phyloP scores from a whole-genome alignment of 495 filamentous ascomycete species.

The Paragyromitra xinjiangensis region DNA sequence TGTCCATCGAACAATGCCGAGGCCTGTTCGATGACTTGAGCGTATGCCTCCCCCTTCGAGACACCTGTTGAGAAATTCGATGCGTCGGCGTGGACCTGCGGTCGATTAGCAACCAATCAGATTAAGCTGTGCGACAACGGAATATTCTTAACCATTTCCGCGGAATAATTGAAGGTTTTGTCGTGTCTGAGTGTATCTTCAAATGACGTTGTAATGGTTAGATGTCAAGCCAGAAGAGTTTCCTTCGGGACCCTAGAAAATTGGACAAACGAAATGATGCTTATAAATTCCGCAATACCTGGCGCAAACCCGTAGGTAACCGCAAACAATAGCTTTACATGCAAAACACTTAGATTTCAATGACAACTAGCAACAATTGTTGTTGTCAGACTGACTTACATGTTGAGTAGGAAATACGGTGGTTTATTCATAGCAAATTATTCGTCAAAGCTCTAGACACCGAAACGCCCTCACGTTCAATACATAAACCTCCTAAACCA shows the following conservation, averaged over 20 bases:
- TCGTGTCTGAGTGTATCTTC: constrained; percentile 15
- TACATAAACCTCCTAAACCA: constrained; percentile 64
- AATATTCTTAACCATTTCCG: constrained; percentile 22
- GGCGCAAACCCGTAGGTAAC: background rate
- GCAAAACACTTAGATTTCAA: background rate
- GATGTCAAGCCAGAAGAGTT: constrained; percentile 1
- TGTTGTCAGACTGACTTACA: constrained; percentile 11
- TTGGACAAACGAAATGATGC: constrained; percentile 12
- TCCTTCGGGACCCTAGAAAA: background rate
- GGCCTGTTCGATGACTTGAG: constrained; percentile 75
- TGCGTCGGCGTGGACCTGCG: constrained; percentile 85
- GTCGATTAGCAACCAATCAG: constrained; percentile 20
- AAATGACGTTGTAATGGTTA: constrained; percentile 11
- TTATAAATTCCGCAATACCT: constrained; percentile 34
- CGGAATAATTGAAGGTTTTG: constrained; percentile 6
- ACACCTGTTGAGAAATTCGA: constrained; percentile 73
- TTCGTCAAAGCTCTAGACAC: constrained; percentile 1
- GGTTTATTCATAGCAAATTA: constrained; percentile 2
- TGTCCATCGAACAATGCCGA: constrained; percentile 78
- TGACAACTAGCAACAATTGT: constrained; percentile 1
- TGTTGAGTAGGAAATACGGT: constrained; percentile 11
- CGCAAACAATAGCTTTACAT: constrained; percentile 15
- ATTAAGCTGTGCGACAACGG: background rate
- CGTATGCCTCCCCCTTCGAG: constrained; percentile 79
- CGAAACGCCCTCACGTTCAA: background rate